A percentile compares a stretch with the other conserved stretches of the same genome.
These are phyloP conservation scores for Populus alba DNA, from an alignment of 345 rosid genomes.

Conservation along the genomic window DNA sequence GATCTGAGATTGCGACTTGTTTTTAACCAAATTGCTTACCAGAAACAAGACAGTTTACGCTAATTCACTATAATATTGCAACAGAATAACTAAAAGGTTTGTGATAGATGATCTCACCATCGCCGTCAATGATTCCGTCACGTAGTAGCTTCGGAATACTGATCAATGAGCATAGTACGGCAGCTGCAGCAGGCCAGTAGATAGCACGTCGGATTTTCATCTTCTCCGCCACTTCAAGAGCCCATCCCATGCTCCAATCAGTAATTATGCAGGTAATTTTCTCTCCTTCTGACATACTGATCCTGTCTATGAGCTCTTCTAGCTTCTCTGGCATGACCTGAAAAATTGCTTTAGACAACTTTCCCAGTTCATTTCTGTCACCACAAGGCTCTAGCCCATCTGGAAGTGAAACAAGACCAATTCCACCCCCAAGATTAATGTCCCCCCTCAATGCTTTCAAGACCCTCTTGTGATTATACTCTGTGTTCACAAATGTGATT, in stretches of 20 bases:
- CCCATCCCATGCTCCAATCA: slow-evolving; percentile 2
- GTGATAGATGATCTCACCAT: not conserved
- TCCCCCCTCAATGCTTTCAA: not conserved
- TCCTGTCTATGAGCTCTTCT: not conserved
- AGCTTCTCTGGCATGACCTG: slow-evolving; percentile 12
- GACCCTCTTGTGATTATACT: slow-evolving; percentile 7
- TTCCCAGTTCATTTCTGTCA: not conserved
- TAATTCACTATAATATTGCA: too few species aligned
- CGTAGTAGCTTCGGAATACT: not conserved
- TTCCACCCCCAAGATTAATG: not conserved
- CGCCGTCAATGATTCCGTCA: not conserved
- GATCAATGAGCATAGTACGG: not conserved
- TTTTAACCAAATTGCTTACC: not conserved
- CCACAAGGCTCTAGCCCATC: not conserved
- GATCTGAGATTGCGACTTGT: too few species aligned
- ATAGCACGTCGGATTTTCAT: not conserved
- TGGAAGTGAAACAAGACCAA: slow-evolving; percentile 4
- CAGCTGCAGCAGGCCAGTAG: slow-evolving; percentile 6
- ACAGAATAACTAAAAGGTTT: not conserved
- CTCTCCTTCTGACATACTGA: not conserved
- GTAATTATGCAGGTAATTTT: not conserved
- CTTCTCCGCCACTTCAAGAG: not conserved
- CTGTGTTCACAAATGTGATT: slow-evolving; percentile 20
- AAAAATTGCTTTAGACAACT: not conserved
- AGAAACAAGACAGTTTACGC: not conserved